phyloP scores from a whole-genome alignment of 2,329 filamentous ascomycete species.

The Alternaria sp. region DNA sequence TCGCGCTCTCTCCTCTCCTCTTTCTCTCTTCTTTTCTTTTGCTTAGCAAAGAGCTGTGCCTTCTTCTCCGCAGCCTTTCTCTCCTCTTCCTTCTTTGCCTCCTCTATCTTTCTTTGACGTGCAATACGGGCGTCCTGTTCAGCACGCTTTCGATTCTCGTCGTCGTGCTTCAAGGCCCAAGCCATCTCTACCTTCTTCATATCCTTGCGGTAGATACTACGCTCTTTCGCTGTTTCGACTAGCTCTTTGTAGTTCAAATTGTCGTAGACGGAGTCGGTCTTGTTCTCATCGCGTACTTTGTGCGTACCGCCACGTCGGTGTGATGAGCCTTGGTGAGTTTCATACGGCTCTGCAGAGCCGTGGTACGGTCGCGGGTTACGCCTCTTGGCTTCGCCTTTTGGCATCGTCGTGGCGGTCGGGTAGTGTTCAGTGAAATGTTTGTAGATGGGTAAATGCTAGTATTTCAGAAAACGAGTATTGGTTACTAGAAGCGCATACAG shows the following conservation, averaged over 20 bases:
- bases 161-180: slow-evolving; percentile 27
- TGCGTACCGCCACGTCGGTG: slow-evolving; percentile 41
- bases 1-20: slow-evolving; percentile 10
- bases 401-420: slow-evolving; percentile 14
- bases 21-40: slow-evolving; percentile 12
- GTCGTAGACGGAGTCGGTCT: slow-evolving; percentile 41
- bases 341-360: not conserved
- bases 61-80: slow-evolving; percentile 7
- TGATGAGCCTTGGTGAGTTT: slow-evolving; percentile 20
- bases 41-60: slow-evolving; percentile 7
- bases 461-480: not conserved
- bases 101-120: slow-evolving; percentile 9
- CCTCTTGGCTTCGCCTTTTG: slow-evolving; percentile 20
- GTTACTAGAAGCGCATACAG: not conserved
- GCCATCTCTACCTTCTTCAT: slow-evolving; percentile 41
- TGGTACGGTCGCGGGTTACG: slow-evolving; percentile 9
- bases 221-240: slow-evolving; percentile 20
- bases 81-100: slow-evolving; percentile 17
- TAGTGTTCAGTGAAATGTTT: not conserved
- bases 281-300: slow-evolving; percentile 32
- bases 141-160: slow-evolving; percentile 9
- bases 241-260: slow-evolving; percentile 32
- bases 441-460: not conserved
- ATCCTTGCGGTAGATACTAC: slow-evolving; percentile 34
- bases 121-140: slow-evolving; percentile 19